phyloP scores from a whole-genome alignment of 768 basidiomycete genomes.

The Erythrobasidium yunnanense region DNA sequence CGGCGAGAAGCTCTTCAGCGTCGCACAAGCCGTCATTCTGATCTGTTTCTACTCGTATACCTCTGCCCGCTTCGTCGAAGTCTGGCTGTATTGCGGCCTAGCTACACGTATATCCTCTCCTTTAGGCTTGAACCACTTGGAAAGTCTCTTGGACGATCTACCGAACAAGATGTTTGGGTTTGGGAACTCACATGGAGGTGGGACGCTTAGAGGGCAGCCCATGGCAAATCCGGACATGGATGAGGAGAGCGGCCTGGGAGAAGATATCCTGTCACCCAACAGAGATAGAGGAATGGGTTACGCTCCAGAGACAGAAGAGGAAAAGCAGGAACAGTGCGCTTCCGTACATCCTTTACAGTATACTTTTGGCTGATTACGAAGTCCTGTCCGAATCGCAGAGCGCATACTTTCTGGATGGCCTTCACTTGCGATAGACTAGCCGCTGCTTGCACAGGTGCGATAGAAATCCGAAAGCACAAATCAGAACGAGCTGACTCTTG shows the following conservation, averaged over 20 bases:
- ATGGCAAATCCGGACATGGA: too few species aligned
- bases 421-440: constrained; percentile 31
- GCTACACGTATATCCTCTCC: constrained; percentile 31
- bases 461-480: too few species aligned
- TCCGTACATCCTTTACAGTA: background rate
- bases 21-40: constrained; percentile 30
- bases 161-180: background rate
- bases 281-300: background rate
- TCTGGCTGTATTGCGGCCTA: constrained; percentile 31
- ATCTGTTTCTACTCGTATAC: constrained; percentile 29
- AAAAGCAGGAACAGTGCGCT: constrained; percentile 22
- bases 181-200: too few species aligned
- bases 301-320: constrained; percentile 13
- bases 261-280: too few species aligned
- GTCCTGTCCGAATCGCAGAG: constrained; percentile 25
- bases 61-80: constrained; percentile 31
- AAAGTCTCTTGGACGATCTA: background rate
- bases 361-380: background rate
- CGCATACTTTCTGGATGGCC: constrained; percentile 27
- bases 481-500: too few species aligned
- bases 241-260: too few species aligned
- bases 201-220: too few species aligned
- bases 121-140: constrained; percentile 35
- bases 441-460: constrained; percentile 27
- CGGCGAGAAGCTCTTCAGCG: constrained; percentile 29